phyloP scores from a whole-genome alignment of 345 rosid species.

The Murraya koenigii region DNA sequence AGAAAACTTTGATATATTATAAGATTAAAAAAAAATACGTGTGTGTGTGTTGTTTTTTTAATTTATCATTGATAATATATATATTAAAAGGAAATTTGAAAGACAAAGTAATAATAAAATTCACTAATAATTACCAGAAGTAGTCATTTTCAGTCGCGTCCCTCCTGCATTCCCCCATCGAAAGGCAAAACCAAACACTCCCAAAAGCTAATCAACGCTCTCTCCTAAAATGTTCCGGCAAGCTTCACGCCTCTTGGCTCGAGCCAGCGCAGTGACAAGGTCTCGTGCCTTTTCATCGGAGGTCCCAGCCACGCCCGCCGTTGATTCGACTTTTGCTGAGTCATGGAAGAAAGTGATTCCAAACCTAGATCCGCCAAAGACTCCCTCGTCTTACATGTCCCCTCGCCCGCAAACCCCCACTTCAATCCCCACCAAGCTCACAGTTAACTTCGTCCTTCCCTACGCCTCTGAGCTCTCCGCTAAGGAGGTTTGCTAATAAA shows the following conservation, averaged over 20 bases:
- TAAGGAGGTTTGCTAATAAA: conserved; percentile 44
- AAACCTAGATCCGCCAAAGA: conserved; percentile 72
- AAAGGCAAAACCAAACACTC: not conserved
- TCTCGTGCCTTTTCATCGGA: conserved; percentile 52
- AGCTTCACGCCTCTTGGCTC: conserved; percentile 48
- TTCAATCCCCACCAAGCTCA: conserved; percentile 71
- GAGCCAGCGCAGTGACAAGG: conserved; percentile 27
- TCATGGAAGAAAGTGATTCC: conserved; percentile 75
- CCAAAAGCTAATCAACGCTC: not conserved
- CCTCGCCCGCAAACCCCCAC: conserved; percentile 63
- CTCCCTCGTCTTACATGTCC: conserved; percentile 67
- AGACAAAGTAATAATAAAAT: no score
- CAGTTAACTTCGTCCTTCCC: conserved; percentile 87
- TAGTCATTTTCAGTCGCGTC: no score
- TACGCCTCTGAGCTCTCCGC: conserved; percentile 49
- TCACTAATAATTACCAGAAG: no score
- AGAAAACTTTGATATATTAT: no score
- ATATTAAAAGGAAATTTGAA: no score
- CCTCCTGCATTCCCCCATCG: no score
- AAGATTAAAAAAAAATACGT: no score
- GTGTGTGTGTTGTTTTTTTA: no score
- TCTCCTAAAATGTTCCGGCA: conserved; percentile 41
- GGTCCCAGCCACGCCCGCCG: conserved; percentile 42
- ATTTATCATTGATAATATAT: no score
- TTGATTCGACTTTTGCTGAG: conserved; percentile 50